Base-by-base conservation (phyloP, 768 basidiomycete species). In the Tylopilus vinaceipallidus region DNA sequence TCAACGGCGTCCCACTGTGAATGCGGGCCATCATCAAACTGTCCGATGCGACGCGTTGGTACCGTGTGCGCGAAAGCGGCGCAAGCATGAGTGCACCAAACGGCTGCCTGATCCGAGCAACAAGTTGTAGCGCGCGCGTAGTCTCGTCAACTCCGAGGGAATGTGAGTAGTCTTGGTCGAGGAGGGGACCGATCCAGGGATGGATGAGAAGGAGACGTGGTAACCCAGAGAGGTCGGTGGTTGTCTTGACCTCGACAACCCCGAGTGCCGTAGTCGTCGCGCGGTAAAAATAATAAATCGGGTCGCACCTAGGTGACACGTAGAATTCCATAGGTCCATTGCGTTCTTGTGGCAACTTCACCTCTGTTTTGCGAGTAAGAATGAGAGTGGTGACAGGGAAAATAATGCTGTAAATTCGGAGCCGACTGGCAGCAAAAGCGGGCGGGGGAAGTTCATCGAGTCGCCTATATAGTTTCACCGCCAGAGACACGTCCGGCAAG, bases 391-490 rank as follows among this genome's bases (percentile, higher is more conserved):
- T 19, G 14, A 54, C n/a, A 4, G 2, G 23, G 11, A 50, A 50
- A 17, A 36, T 33, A 6, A 51, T 42, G 8, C 53, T 23, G 2
- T 49, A 49, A 19, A 54, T 42, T 30, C 22, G 43, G 22, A 54
- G 29, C 19, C 53, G 49, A 30, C 35, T 34, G 34, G 49, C 35
- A 4, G 41, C 13, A 11, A 46, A 13, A 7, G 34, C 26, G 6
- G 45, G 29, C 2, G 20, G 20, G 1, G 45, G 40, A 29, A 51
- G 53, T 6, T 30, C 24, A 12, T 27, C 13, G 8, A 54, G 48
- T 0, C 6, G 33, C 2, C 42, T 26, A 20, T 50, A 30, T 9
- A 54, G 10, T 2, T 6, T 11, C 4, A 39, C 16, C 5, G n/a
- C 32, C 6, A 35, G 14, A 7, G 37, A n/a, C n/a, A 47, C 11